phyloP scores from a whole-genome alignment of 140 eudicot species.

The Flaveria floridana region DNA sequence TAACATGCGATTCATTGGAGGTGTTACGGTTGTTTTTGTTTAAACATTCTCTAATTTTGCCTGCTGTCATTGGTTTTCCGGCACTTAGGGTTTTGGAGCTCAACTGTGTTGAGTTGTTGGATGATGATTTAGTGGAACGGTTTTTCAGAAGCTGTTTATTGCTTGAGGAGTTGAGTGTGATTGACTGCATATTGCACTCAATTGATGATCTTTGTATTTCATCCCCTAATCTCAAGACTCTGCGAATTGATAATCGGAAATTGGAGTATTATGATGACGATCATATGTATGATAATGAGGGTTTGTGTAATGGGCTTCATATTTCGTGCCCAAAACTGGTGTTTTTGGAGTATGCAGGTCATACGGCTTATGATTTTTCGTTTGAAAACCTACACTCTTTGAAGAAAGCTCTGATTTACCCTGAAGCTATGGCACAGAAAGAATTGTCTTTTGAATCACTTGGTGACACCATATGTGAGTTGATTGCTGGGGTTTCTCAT shows the following conservation, averaged over 20 bases:
- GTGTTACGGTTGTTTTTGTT: slow-evolving; percentile 3
- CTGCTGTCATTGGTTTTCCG: slow-evolving; percentile 8
- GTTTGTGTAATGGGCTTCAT: background rate
- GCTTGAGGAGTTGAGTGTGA: slow-evolving; percentile 34
- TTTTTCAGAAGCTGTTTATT: slow-evolving; percentile 15
- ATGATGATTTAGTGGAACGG: background rate
- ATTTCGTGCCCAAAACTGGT: background rate
- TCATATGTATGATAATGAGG: background rate
- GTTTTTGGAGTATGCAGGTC: slow-evolving; percentile 6
- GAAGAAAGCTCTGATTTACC: slow-evolving; percentile 30
- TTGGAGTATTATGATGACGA: background rate
- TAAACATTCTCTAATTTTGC: background rate
- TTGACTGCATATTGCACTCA: background rate
- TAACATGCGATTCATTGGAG: slow-evolving; percentile 1
- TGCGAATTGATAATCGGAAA: slow-evolving; percentile 13
- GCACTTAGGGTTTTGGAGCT: slow-evolving; percentile 25
- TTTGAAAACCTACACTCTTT: slow-evolving; percentile 14
- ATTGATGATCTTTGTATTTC: slow-evolving; percentile 20
- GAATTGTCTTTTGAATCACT: background rate
- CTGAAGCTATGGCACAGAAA: background rate
- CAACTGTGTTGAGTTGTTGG: background rate
- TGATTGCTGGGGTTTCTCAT: slow-evolving; percentile 19
- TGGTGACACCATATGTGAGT: background rate
- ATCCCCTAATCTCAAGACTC: slow-evolving; percentile 22
- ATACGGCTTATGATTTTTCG: background rate